Conservation (phyloP, 306 rosid species). For the Styphnolobium japonicum region DNA sequence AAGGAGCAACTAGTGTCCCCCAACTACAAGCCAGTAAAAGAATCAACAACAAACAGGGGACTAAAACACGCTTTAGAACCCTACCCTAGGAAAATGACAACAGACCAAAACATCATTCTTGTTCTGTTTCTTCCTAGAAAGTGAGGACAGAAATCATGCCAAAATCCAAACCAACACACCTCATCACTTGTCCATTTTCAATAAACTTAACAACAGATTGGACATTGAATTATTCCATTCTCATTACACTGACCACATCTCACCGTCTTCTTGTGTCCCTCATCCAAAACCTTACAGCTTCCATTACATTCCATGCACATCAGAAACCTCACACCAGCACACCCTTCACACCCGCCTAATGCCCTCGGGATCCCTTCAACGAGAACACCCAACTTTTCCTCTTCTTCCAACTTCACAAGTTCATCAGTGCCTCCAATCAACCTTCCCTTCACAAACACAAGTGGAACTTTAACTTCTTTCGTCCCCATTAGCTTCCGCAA, state of each 20-base stretch:
- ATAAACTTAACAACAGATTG: constrained; percentile 55
- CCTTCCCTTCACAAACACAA: constrained; percentile 78
- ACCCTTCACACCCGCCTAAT: constrained; percentile 57
- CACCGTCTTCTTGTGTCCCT: constrained; percentile 45
- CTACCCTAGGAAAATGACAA: constrained; percentile 18
- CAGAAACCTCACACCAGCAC: constrained; percentile 77
- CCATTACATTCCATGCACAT: constrained; percentile 79
- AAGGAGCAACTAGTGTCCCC: constrained; percentile 22
- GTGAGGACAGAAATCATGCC: neutral
- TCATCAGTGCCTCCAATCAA: constrained; percentile 75
- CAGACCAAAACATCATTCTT: neutral
- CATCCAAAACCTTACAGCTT: constrained; percentile 83
- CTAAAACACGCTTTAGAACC: constrained; percentile 81
- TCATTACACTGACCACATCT: constrained; percentile 82
- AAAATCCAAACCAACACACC: constrained; percentile 6
- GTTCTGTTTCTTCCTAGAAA: constrained; percentile 13
- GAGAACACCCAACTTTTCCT: constrained; percentile 58
- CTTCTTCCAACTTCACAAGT: constrained; percentile 81
- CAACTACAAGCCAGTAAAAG: constrained; percentile 11
- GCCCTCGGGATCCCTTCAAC: constrained; percentile 68
- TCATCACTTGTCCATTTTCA: neutral
- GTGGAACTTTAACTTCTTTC: constrained; percentile 68
- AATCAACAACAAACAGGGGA: constrained; percentile 35
- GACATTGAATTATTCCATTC: constrained; percentile 82
- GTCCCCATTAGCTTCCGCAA: constrained; percentile 60